Percentiles rank a stretch among this genome's conserved stretches.
Evolutionary conservation across 495 filamentous ascomycete genomes (phyloP).

Genomic region (Darksidea phi): DNA sequence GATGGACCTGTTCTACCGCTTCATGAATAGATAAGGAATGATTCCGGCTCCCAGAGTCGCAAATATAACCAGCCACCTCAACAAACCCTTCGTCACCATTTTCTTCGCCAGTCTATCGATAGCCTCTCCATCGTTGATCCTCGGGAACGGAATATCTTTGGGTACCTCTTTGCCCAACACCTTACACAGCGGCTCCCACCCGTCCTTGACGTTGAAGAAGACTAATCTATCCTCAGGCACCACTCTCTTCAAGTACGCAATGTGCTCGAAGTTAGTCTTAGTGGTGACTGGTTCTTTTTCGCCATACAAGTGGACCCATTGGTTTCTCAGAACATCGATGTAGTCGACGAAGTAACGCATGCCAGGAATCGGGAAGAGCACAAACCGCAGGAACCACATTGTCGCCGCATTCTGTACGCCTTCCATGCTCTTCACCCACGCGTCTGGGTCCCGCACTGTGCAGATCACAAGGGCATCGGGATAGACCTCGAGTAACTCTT

Average conservation of each 20-base stretch:
- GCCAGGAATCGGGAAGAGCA: conserved; percentile 19
- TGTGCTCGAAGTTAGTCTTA: conserved; percentile 3
- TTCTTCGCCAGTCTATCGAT: conserved; percentile 13
- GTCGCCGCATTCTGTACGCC: neutral
- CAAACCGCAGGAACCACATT: conserved; percentile 10
- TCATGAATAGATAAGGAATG: conserved; percentile 6
- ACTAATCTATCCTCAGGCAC: conserved; percentile 27
- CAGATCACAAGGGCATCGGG: conserved; percentile 23
- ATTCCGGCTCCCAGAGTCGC: conserved; percentile 7
- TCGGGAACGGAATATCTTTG: conserved; percentile 24
- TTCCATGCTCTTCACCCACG: conserved; percentile 26
- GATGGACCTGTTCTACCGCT: too few relatives aligned
- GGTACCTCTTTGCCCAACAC: conserved; percentile 24
- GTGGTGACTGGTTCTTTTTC: neutral
- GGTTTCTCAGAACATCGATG: conserved; percentile 3
- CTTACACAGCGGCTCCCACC: conserved; percentile 35
- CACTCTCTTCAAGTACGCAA: conserved; percentile 14
- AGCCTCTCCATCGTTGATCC: conserved; percentile 31
- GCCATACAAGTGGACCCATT: conserved; percentile 12
- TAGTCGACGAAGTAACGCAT: conserved; percentile 18
- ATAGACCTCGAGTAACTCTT: conserved; percentile 12
- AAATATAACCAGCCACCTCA: conserved; percentile 14
- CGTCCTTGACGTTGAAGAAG: conserved; percentile 28
- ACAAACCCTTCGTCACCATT: conserved; percentile 7
- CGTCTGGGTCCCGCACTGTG: conserved; percentile 20